Evolutionary conservation across 306 rosid species (phyloP).

Genomic region (barrel medic (Medicago truncatula)): MtrunA17r5.0-ANR NC_053043.1:45108501-45109000

Average conservation of each 20-base stretch:
- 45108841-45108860: conserved; percentile 65
- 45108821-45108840: conserved; percentile 88
- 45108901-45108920: neutral
- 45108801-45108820: conserved; percentile 92
- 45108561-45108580: conserved; percentile 57
- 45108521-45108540: conserved; percentile 39
- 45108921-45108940: neutral
- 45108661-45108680: conserved; percentile 24
- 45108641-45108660: conserved; percentile 55
- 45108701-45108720: neutral
- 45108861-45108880: conserved; percentile 5
- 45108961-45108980: neutral
- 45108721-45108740: too few species aligned
- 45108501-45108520: conserved; percentile 44
- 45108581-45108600: conserved; percentile 54
- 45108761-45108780: conserved; percentile 51
- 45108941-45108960: neutral
- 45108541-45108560: conserved; percentile 46
- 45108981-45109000: neutral
- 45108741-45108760: too few species aligned
- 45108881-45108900: conserved; percentile 15
- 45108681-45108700: neutral
- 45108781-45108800: conserved; percentile 97
- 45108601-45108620: conserved; percentile 64
- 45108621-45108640: conserved; percentile 53